Conservation (phyloP, 2,329 filamentous ascomycete species). For the Helminthosporium solani region DNA sequence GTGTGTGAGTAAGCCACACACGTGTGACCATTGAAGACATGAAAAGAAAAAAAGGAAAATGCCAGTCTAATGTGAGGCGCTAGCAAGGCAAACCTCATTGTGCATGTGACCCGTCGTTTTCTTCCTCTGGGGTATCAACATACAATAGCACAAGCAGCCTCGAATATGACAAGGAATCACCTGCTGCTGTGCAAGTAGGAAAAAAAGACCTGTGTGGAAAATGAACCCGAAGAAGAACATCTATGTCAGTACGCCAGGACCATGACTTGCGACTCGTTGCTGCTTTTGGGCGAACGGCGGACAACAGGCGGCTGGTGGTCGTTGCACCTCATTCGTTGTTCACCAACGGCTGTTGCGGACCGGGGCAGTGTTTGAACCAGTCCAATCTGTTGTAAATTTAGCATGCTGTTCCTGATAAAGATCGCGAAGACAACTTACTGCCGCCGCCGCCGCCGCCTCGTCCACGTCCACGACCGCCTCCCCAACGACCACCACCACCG, state of each 20-base stretch:
- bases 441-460: constrained; percentile 53
- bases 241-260: constrained; percentile 29
- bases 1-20: no score
- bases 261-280: background rate
- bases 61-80: constrained; percentile 28
- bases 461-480: constrained; percentile 68
- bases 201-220: constrained; percentile 12
- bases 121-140: constrained; percentile 35
- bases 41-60: constrained; percentile 15
- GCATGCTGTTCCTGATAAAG: constrained; percentile 2
- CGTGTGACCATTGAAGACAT: background rate
- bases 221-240: constrained; percentile 12
- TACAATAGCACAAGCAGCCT: constrained; percentile 12
- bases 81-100: background rate
- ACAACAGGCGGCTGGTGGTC: constrained; percentile 5
- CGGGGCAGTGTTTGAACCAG: constrained; percentile 43
- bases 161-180: background rate
- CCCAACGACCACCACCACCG: constrained; percentile 67
- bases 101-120: constrained; percentile 19
- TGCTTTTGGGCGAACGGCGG: constrained; percentile 11
- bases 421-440: constrained; percentile 21
- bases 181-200: constrained; percentile 1
- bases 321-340: constrained; percentile 11
- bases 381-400: constrained; percentile 34
- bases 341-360: constrained; percentile 46